Evolutionary conservation across 305 asterid species (phyloP), one percentile per base, ranked within the genome.

Genomic region (Fraxinus sp.): DNA sequence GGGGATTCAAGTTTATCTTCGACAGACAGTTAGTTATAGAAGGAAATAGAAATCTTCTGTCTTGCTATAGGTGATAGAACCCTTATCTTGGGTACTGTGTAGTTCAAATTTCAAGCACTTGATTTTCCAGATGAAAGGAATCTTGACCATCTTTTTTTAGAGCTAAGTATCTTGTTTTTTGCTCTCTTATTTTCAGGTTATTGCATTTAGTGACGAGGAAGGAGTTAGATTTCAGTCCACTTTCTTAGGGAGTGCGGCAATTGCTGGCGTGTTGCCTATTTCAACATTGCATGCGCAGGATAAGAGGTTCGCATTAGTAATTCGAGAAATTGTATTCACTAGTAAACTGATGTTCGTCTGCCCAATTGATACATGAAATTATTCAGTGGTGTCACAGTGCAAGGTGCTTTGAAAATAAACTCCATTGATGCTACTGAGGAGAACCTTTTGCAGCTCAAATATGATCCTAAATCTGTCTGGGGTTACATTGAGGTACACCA

Each of bases 141-240:
- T 26, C 24, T 82, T 77, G 76, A 26, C 24, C 10, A 78, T 33
- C 59, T 43, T 70, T 41, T 71, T 77, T 9, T 9, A 66, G 62
- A 36, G 43, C 66, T 41, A 18, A 71, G 59, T 41, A 24, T 26
- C 78, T 22, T 80, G 28, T 66, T 20, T 14, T 46, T 66, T 80
- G 72, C 80, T 80, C n/a, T 77, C 16, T 62, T 80, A 22, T 36
- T 77, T 73, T 46, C 89, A 94, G 98, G 97, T 94, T 71, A 91
- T 96, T 84, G 98, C 99, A 49, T 96, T 96, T 82, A 92, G 99
- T 85, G 99, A 96, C 55, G 99, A 96, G 92, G 99, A 96, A 89
- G 98, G 99, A 87, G 99, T 95, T 55, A 91, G 98, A 88, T 96
- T 96, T 84, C 99, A 94, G 79, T 91, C 98, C 4, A 96, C 99